Evolutionary conservation across 495 filamentous ascomycete species (phyloP).

Genomic region (Aspergillus steynii): DNA sequence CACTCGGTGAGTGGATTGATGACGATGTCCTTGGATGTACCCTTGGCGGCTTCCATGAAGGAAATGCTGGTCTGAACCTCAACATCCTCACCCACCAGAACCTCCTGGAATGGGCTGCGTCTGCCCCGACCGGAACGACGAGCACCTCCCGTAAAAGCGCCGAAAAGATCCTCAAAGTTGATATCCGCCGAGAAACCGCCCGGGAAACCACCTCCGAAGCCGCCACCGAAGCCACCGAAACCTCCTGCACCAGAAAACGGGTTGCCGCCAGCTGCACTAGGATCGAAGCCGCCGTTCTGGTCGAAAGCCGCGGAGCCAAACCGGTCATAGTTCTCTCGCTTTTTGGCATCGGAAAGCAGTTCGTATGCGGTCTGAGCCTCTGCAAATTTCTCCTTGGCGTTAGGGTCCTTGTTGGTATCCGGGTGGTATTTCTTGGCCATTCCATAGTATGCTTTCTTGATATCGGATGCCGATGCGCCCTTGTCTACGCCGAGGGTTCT

Average conservation of each 20-base stretch:
- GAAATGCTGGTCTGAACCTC: constrained; percentile 89
- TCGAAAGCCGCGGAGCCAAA: constrained; percentile 90
- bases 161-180: constrained; percentile 94
- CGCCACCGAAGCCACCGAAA: constrained; percentile 55
- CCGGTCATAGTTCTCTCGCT: constrained; percentile 86
- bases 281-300: constrained; percentile 68
- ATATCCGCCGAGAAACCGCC: constrained; percentile 68
- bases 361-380: constrained; percentile 94
- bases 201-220: constrained; percentile 53
- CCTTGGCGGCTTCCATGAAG: constrained; percentile 96
- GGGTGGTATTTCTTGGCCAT: constrained; percentile 98
- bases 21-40: constrained; percentile 72
- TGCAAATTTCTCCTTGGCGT: constrained; percentile 88
- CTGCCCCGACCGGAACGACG: constrained; percentile 56
- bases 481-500: constrained; percentile 80
- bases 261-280: constrained; percentile 64
- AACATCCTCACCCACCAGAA: constrained; percentile 87
- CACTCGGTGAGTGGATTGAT: constrained; percentile 78
- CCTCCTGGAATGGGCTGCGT: constrained; percentile 66
- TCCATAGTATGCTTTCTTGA: constrained; percentile 98
- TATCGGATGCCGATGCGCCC: constrained; percentile 76
- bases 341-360: constrained; percentile 84
- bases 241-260: constrained; percentile 60
- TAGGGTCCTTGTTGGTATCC: constrained; percentile 92
- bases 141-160: constrained; percentile 73